A percentile compares a stretch with the other conserved stretches of the same genome.
phyloP scores from a whole-genome alignment of 129 eudicot species.

The Apium graveolens region DNA sequence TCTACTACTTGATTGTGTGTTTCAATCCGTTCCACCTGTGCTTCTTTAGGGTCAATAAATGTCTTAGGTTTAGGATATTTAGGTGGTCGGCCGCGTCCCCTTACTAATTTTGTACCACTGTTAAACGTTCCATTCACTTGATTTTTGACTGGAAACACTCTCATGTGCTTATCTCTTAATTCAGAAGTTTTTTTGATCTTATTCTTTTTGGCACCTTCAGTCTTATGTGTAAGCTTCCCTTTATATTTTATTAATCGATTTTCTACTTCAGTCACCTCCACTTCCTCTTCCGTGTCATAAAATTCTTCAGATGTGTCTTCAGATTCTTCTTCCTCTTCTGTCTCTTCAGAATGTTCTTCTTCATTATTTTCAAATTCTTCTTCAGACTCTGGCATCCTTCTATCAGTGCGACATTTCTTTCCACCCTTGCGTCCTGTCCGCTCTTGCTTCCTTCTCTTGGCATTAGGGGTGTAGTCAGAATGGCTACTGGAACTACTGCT shows the following conservation, averaged over 20 bases:
- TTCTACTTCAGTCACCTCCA: constrained; percentile 6
- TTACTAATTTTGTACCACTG: background rate
- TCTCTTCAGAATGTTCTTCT: constrained; percentile 7
- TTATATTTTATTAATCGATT: background rate
- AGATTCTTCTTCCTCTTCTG: background rate
- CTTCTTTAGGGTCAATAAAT: background rate
- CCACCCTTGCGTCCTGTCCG: background rate
- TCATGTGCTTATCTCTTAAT: background rate
- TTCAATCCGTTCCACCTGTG: background rate
- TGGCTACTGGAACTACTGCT: constrained; percentile 5
- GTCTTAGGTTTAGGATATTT: background rate
- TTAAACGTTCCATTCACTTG: background rate
- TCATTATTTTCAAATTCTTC: background rate
- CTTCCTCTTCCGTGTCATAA: background rate
- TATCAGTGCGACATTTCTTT: background rate
- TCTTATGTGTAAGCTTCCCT: background rate
- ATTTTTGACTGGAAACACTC: background rate
- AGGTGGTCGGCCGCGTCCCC: background rate
- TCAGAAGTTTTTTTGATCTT: background rate
- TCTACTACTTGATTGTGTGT: background rate
- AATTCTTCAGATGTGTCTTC: background rate
- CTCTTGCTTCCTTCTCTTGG: background rate
- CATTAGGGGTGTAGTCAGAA: constrained; percentile 2
- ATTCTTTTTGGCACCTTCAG: constrained; percentile 3
- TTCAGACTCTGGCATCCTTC: background rate